These are phyloP conservation scores for Cercospora sp. DNA, from an alignment of 2,329 filamentous ascomycete species.

Conservation along the genomic window DNA sequence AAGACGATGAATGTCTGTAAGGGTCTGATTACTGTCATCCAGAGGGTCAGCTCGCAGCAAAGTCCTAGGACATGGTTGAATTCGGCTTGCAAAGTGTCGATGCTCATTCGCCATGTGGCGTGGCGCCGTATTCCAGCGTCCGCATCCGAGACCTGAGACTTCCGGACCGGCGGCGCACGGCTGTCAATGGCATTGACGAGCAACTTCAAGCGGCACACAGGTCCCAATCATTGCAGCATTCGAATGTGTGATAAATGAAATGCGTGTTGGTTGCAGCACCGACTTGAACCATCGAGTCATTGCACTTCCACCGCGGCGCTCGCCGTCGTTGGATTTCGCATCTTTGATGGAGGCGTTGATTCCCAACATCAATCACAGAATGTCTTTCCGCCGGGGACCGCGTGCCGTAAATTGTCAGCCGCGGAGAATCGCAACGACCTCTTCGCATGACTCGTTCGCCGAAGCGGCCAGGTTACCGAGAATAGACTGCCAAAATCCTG, in stretches of 20 bases:
- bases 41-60: not conserved
- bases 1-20: not conserved
- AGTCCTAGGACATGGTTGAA: slow-evolving; percentile 2
- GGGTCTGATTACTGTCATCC: not conserved
- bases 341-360: not conserved
- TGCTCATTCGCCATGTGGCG: slow-evolving; percentile 25
- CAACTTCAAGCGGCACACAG: not conserved
- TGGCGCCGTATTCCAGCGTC: not conserved
- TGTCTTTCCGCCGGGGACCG: not conserved
- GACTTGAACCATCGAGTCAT: not conserved
- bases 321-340: not conserved
- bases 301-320: not conserved
- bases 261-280: not conserved
- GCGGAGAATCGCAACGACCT: not conserved
- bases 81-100: slow-evolving; percentile 12
- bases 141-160: slow-evolving; percentile 13
- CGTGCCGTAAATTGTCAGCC: not conserved
- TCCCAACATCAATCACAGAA: not conserved
- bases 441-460: not conserved
- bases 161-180: slow-evolving; percentile 12
- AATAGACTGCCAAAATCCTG: not conserved
- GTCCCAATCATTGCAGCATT: not conserved
- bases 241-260: not conserved
- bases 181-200: not conserved
- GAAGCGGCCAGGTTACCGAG: not conserved